Conservation (phyloP, 805 yeast species). For the Cyberlindnera japonica region DNA sequence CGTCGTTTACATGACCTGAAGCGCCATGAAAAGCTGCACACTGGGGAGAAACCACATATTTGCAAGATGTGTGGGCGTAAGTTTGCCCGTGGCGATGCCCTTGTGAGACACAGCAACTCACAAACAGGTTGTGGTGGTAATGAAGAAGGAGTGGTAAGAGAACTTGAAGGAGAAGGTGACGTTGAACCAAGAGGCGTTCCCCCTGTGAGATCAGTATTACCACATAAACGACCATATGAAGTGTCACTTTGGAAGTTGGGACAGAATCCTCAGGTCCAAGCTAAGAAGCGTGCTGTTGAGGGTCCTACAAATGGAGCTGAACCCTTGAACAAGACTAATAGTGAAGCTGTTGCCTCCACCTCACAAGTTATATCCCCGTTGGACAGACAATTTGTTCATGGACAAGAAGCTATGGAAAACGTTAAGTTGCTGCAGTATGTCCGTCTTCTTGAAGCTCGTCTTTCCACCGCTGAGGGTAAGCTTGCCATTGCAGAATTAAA, state of each 20-base stretch:
- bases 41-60: slow-evolving; percentile 67
- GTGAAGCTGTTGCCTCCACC: background rate
- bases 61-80: slow-evolving; percentile 59
- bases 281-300: background rate
- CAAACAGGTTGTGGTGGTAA: slow-evolving; percentile 28
- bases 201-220: background rate
- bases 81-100: slow-evolving; percentile 75
- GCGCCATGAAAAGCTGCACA: slow-evolving; percentile 70
- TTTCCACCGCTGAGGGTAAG: background rate
- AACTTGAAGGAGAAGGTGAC: too few species aligned
- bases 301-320: background rate
- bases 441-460: slow-evolving; percentile 22
- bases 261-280: slow-evolving; percentile 9
- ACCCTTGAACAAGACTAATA: background rate
- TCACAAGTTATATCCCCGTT: too few species aligned
- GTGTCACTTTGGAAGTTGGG: background rate
- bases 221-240: background rate
- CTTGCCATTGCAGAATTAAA: background rate
- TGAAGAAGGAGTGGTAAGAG: slow-evolving; percentile 11
- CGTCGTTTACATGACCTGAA: slow-evolving; percentile 74
- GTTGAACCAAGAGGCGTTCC: too few species aligned
- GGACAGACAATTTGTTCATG: too few species aligned
- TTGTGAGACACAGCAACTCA: slow-evolving; percentile 60
- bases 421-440: slow-evolving; percentile 21
- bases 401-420: background rate